Evolutionary conservation across 2,329 filamentous ascomycete species (phyloP).

Genomic region (Mycosphaerella arachidis): DNA sequence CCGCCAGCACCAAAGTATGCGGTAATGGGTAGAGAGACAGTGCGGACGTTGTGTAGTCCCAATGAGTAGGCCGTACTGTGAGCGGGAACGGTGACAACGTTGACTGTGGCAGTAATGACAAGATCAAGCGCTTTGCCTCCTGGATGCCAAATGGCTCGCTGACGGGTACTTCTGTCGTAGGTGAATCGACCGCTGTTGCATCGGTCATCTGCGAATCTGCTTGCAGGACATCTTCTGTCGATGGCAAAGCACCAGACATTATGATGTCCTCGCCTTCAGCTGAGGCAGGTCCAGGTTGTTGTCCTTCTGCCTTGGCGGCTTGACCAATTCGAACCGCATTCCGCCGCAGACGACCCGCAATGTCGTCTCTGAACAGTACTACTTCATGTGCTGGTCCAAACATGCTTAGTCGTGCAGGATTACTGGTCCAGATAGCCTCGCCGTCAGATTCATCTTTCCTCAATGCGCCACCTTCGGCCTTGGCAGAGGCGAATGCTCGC

Average conservation of each 20-base stretch:
- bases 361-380: slow-evolving; percentile 80
- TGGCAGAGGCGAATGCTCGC: slow-evolving; percentile 73
- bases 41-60: slow-evolving; percentile 73
- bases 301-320: slow-evolving; percentile 32
- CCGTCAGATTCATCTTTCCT: slow-evolving; percentile 53
- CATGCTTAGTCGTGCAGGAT: slow-evolving; percentile 74
- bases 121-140: slow-evolving; percentile 58
- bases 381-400: slow-evolving; percentile 89
- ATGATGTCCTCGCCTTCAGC: slow-evolving; percentile 23
- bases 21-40: slow-evolving; percentile 85
- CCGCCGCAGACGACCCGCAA: slow-evolving; percentile 72
- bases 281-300: slow-evolving; percentile 6
- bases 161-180: slow-evolving; percentile 3
- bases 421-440: slow-evolving; percentile 81
- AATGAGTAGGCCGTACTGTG: slow-evolving; percentile 74
- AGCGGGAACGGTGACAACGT: slow-evolving; percentile 82
- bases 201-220: slow-evolving; percentile 19
- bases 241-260: slow-evolving; percentile 30
- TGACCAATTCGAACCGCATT: slow-evolving; percentile 67
- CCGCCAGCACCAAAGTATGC: slow-evolving; percentile 75
- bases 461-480: slow-evolving; percentile 57
- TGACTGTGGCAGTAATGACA: slow-evolving; percentile 86
- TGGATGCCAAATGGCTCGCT: slow-evolving; percentile 17
- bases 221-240: slow-evolving; percentile 18
- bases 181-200: slow-evolving; percentile 4